Conservation (phyloP, 2,329 filamentous ascomycete species). For the Aaosphaeria pasadenensis region DNA sequence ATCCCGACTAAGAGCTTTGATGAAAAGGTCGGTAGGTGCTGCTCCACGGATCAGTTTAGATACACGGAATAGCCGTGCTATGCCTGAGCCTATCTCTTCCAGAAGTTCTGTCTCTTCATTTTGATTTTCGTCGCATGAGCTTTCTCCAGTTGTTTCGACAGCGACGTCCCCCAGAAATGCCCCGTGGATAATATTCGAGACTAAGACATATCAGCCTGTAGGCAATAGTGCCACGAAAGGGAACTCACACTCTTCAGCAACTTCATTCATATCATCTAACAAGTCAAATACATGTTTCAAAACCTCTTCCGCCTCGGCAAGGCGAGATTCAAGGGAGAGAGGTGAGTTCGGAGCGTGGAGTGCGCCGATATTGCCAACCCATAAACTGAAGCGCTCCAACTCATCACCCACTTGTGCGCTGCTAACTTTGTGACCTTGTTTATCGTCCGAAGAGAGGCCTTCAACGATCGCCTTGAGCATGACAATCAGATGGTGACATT, state of each 20-base stretch:
- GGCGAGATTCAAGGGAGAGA: conserved; percentile 13
- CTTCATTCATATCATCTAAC: conserved; percentile 12
- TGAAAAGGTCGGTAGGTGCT: conserved; percentile 10
- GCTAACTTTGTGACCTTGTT: neutral
- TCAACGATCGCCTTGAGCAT: conserved; percentile 4
- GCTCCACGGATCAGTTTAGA: conserved; percentile 14
- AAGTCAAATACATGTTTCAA: conserved; percentile 6
- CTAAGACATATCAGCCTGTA: conserved; percentile 1
- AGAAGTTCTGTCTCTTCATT: conserved; percentile 9
- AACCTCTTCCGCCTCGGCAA: conserved; percentile 12
- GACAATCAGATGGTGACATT: conserved; percentile 5
- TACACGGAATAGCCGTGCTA: conserved; percentile 13
- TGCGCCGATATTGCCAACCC: conserved; percentile 17
- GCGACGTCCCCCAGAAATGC: conserved; percentile 2
- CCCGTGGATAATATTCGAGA: conserved; percentile 9
- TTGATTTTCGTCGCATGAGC: neutral
- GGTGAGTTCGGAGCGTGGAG: conserved; percentile 6
- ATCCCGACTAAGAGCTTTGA: conserved; percentile 12
- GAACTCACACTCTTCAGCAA: conserved; percentile 3
- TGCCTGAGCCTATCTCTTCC: conserved; percentile 9
- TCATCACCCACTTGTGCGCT: conserved; percentile 6
- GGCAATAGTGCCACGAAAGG: neutral
- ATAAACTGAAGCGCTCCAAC: conserved; percentile 14
- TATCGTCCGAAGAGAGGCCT: conserved; percentile 1
- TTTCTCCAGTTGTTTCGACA: conserved; percentile 7